Evolutionary conservation across 2,329 filamentous ascomycete species (phyloP).

Genomic region (Aschersonia sp.): DNA sequence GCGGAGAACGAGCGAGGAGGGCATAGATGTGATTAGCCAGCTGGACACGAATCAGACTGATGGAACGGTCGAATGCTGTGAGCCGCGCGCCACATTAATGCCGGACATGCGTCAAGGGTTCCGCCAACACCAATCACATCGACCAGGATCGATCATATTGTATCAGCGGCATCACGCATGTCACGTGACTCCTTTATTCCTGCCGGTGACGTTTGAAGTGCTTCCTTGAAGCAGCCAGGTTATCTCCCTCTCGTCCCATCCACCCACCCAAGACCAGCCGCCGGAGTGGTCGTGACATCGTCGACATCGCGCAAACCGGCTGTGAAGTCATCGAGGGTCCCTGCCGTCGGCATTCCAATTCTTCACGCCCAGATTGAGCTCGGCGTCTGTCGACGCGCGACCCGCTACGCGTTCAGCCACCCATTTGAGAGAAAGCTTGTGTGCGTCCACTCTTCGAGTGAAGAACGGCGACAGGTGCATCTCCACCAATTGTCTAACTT

Average conservation of each 20-base stretch:
- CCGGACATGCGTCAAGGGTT: background rate
- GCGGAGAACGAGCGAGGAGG: too few relatives aligned
- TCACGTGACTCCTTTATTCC: conserved; percentile 16
- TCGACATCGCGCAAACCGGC: background rate
- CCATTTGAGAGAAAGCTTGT: conserved; percentile 2
- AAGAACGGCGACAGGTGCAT: background rate
- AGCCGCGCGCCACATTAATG: background rate
- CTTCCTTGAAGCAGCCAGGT: conserved; percentile 9
- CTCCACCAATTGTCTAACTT: conserved; percentile 3
- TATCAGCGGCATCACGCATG: background rate
- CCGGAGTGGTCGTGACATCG: conserved; percentile 2
- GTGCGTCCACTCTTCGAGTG: conserved; percentile 1
- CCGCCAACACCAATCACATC: background rate
- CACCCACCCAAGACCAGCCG: conserved; percentile 4
- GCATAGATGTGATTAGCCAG: too few relatives aligned
- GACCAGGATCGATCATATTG: background rate
- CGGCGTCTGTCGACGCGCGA: conserved; percentile 6
- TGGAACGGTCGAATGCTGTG: too few relatives aligned
- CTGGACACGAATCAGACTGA: too few relatives aligned
- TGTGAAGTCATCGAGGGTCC: background rate
- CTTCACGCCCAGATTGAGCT: background rate
- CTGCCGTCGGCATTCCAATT: background rate
- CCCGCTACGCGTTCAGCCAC: conserved; percentile 7
- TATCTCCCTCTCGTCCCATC: conserved; percentile 1
- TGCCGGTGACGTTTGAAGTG: conserved; percentile 20